Evolutionary conservation across 179 eudicot species (phyloP).

Genomic region (Camellia oleifera): DNA sequence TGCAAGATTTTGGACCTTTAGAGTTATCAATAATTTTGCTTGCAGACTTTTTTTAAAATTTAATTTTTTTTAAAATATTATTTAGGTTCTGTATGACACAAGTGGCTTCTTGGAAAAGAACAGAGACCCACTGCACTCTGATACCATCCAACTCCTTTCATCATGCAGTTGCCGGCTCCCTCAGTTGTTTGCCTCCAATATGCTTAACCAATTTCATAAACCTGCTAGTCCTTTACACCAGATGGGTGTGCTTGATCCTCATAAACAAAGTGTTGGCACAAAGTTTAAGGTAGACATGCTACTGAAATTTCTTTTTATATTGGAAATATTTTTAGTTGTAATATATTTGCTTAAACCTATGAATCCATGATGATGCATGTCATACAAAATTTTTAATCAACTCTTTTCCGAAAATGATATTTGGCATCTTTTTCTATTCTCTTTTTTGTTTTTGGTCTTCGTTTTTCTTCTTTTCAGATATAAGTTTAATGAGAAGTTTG

Average conservation of each 20-base stretch:
- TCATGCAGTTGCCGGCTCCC: constrained; percentile 50
- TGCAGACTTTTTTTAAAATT: background rate
- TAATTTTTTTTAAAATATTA: background rate
- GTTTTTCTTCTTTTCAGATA: too few species aligned
- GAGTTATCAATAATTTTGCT: background rate
- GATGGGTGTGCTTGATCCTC: constrained; percentile 37
- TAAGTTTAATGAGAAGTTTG: too few species aligned
- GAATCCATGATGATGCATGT: constrained; percentile 5
- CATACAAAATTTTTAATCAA: background rate
- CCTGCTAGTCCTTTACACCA: constrained; percentile 31
- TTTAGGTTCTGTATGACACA: constrained; percentile 77
- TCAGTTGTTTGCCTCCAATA: constrained; percentile 55
- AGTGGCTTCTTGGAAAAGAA: constrained; percentile 91
- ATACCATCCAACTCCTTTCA: constrained; percentile 54
- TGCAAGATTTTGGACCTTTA: background rate
- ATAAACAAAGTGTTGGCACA: constrained; percentile 80
- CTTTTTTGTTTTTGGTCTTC: too few species aligned
- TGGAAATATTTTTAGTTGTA: background rate
- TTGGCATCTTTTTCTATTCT: too few species aligned
- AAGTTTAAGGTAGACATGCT: constrained; percentile 69
- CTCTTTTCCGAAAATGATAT: background rate
- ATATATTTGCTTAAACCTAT: background rate
- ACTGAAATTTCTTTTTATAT: background rate
- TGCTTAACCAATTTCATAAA: constrained; percentile 35
- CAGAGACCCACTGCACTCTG: constrained; percentile 78